Evolutionary conservation across 768 basidiomycete species (phyloP).

Genomic region (Amyloporia xantha): DNA sequence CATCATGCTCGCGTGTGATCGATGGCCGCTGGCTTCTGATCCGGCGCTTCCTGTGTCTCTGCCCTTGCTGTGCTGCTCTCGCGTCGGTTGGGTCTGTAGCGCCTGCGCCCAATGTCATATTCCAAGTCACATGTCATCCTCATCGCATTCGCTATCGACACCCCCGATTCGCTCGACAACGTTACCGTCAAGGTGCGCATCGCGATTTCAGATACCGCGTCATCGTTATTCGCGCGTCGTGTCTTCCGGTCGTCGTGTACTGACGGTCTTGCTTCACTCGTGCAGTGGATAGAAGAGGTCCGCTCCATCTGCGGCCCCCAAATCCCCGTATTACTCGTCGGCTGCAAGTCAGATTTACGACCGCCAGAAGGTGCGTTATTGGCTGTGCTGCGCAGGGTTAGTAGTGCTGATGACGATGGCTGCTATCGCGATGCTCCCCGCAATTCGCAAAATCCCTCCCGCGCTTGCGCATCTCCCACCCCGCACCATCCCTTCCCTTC

Average conservation of each 20-base stretch:
- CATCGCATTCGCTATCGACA: conserved; percentile 94
- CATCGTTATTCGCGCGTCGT: too few relatives aligned
- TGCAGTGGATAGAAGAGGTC: conserved; percentile 97
- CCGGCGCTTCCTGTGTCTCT: too few relatives aligned
- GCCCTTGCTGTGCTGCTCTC: too few relatives aligned
- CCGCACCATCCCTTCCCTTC: not conserved
- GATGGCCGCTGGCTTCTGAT: too few relatives aligned
- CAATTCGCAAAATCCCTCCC: too few relatives aligned
- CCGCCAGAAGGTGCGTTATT: conserved; percentile 33
- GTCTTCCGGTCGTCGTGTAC: conserved; percentile 2
- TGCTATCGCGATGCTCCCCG: not conserved
- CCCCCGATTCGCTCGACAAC: conserved; percentile 94
- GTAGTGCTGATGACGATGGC: not conserved
- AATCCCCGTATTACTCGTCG: conserved; percentile 93
- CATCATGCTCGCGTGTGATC: not conserved
- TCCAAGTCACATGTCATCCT: conserved; percentile 98
- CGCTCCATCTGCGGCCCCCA: conserved; percentile 89
- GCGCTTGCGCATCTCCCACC: too few relatives aligned
- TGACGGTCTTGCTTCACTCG: not conserved
- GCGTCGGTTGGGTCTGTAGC: too few relatives aligned
- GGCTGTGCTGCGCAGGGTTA: not conserved
- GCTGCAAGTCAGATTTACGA: conserved; percentile 92
- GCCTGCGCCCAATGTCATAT: conserved; percentile 93
- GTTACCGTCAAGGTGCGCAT: conserved; percentile 77
- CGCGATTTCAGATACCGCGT: not conserved